These are phyloP conservation scores for Kwoniella bestiolae DNA, from an alignment of 768 basidiomycete genomes.

Conservation along the genomic window DNA sequence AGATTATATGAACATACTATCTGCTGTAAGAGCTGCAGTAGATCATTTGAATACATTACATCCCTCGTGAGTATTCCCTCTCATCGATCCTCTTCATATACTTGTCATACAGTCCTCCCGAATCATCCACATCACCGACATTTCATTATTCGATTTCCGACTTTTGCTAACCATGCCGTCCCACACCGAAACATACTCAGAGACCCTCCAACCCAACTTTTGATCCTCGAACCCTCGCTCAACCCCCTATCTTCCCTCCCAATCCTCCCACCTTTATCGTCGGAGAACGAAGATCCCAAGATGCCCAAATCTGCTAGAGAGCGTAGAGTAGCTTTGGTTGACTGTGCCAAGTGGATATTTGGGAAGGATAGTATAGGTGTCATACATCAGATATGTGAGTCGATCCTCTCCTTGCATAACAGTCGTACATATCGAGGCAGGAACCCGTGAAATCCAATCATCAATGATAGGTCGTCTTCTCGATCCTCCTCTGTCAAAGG, in stretches of 20 bases:
- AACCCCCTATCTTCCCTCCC: constrained; percentile 28
- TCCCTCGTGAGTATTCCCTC: constrained; percentile 22
- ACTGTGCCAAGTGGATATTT: constrained; percentile 36
- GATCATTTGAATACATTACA: constrained; percentile 31
- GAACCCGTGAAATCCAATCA: too few species aligned
- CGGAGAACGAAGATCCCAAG: constrained; percentile 21
- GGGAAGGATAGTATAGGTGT: constrained; percentile 31
- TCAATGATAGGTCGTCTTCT: too few species aligned
- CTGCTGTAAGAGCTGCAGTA: constrained; percentile 29
- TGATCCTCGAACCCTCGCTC: constrained; percentile 46
- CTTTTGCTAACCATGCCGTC: background rate
- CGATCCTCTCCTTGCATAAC: background rate
- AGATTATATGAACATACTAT: constrained; percentile 39
- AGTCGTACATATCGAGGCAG: too few species aligned
- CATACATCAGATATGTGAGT: constrained; percentile 22
- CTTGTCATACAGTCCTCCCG: background rate
- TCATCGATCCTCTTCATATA: background rate
- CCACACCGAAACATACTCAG: too few species aligned
- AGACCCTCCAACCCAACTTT: constrained; percentile 27
- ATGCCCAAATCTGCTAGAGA: constrained; percentile 29
- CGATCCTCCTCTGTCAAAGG: too few species aligned
- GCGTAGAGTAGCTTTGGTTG: constrained; percentile 28
- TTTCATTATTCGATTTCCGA: too few species aligned
- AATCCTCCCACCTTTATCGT: constrained; percentile 20
- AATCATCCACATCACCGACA: background rate